Evolutionary conservation across 169 alveolate genomes (phyloP), one percentile per base, ranked within the genome.

Genomic region (Theileria orientalis): DNA sequence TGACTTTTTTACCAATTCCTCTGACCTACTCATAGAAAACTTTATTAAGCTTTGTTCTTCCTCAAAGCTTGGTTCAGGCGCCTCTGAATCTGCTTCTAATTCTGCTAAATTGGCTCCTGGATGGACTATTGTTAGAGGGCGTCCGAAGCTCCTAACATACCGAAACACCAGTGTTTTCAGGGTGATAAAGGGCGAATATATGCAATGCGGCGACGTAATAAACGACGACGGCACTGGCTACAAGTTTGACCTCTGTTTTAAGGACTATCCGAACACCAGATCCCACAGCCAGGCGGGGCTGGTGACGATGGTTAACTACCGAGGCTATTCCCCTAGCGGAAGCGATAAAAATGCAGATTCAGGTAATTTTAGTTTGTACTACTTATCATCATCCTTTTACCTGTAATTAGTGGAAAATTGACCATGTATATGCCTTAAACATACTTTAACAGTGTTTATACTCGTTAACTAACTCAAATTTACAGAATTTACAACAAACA

Each of bases 191-290:
- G 91, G 93, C 40, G 94, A 95, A 86, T 93, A 96, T 97, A 69
- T 92, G 59, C 94, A 94, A 83, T 96, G 98, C 63, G 99, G 99
- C 23, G 99, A 96, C 80, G 90, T 94, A 69, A 92, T 96, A 41
- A 78, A 79, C 41, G 89, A 87, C 49, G 91, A 96, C 83, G 98
- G 98, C 42, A 92, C 94, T n/a, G 74, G 85, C 41, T 86, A 94
- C 52, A 94, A 94, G 42, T 94, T 91, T 83, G 98, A 97, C 33
- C 90, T 87, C 25, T 83, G 69, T 70, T 93, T 94, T 75, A 83
- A 83, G 16, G 97, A 94, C 63, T 94, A 91, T 67, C 91, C 91
- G 61, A 91, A 92, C 79, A 80, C 60, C 19, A 72, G 90, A 54
- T 86, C 90, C 41, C 98, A 94, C 75, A 83, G 83, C 25, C 84